phyloP scores from a whole-genome alignment of 2,329 filamentous ascomycete genomes.

The Xylaria sp. region DNA sequence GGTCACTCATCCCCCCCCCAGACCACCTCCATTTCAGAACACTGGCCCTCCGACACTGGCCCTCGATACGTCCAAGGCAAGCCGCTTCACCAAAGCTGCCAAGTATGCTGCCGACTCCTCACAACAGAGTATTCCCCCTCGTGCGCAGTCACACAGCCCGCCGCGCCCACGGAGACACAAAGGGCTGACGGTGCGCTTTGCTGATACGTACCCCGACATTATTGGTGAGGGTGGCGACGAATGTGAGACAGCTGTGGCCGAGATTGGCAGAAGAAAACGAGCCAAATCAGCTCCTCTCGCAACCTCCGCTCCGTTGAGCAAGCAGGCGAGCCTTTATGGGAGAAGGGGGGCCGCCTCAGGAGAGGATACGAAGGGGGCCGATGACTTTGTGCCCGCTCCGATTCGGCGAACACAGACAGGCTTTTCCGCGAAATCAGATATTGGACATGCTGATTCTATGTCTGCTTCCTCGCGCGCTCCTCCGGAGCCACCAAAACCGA shows the following conservation, averaged over 20 bases:
- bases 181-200: conserved; percentile 79
- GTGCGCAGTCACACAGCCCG: conserved; percentile 56
- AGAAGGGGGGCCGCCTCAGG: conserved; percentile 41
- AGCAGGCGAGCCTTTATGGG: conserved; percentile 45
- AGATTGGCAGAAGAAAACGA: conserved; percentile 72
- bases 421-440: conserved; percentile 51
- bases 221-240: conserved; percentile 95
- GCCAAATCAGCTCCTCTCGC: conserved; percentile 50
- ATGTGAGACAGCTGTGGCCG: conserved; percentile 74
- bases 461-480: conserved; percentile 31
- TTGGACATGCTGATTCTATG: conserved; percentile 34
- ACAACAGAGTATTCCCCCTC: conserved; percentile 57
- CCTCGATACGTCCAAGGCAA: conserved; percentile 65
- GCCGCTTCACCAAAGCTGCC: conserved; percentile 65
- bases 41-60: conserved; percentile 55
- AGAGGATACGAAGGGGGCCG: conserved; percentile 47
- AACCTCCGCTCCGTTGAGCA: conserved; percentile 48
- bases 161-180: conserved; percentile 63
- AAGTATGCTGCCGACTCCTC: conserved; percentile 55
- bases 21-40: conserved; percentile 46
- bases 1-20: conserved; percentile 61
- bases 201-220: conserved; percentile 75
- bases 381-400: conserved; percentile 63
- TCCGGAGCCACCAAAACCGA: conserved; percentile 42
- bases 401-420: conserved; percentile 69